phyloP scores from a whole-genome alignment of 106 monocot species.

The Alisma plantagoaquatica region DNA sequence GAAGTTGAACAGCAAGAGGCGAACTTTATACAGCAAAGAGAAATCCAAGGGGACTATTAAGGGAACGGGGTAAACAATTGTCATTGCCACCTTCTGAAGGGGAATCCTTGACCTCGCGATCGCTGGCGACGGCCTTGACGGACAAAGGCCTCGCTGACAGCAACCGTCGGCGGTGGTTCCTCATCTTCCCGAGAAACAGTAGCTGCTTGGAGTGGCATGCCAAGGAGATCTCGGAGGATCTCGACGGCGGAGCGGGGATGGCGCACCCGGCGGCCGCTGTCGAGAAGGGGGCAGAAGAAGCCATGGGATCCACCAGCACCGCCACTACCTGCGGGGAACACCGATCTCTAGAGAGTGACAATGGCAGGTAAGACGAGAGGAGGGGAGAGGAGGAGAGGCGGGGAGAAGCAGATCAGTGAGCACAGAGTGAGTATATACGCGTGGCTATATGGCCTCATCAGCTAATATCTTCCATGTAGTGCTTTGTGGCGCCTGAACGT shows the following conservation, averaged over 20 bases:
- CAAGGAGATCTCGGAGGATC: conserved; percentile 4
- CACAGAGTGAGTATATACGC: too few species aligned
- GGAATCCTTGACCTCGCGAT: conserved; percentile 17
- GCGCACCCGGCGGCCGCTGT: conserved; percentile 10
- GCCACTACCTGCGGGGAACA: not conserved
- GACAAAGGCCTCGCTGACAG: conserved; percentile 10
- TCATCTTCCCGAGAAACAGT: conserved; percentile 11
- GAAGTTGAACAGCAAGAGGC: not conserved
- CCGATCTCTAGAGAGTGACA: conserved; percentile 3
- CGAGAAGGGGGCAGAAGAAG: conserved; percentile 17
- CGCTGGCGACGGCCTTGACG: conserved; percentile 18
- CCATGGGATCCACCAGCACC: not conserved
- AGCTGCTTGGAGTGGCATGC: not conserved
- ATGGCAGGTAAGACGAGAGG: too few species aligned
- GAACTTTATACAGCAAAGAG: too few species aligned
- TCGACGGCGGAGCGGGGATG: conserved; percentile 1
- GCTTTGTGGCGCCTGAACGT: too few species aligned
- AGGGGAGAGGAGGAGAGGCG: too few species aligned
- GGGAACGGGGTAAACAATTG: too few species aligned
- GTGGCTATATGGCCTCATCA: too few species aligned
- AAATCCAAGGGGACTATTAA: too few species aligned
- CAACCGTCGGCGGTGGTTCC: conserved; percentile 1
- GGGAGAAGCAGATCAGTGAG: too few species aligned
- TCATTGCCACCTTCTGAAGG: conserved; percentile 11
- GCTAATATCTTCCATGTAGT: too few species aligned